Conservation (phyloP, 2,329 filamentous ascomycete genomes). For the Neofusicoccum cordaticola region DNA sequence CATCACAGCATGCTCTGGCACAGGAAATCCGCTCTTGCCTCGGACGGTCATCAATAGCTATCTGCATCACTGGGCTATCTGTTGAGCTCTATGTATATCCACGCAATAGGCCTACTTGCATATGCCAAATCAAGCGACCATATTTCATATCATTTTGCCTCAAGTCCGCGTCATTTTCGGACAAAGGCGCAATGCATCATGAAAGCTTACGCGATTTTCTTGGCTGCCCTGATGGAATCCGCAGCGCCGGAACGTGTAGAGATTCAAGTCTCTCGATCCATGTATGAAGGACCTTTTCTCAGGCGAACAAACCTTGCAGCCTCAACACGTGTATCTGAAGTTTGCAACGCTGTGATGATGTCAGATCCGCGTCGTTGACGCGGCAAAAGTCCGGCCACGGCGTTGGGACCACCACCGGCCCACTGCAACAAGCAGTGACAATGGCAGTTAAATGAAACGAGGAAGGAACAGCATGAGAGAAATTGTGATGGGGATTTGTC, state of each 20-base stretch:
- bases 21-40: neutral
- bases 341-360: conserved; percentile 4
- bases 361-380: neutral
- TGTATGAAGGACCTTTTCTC: neutral
- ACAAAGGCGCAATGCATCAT: neutral
- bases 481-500: neutral
- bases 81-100: neutral
- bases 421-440: neutral
- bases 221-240: neutral
- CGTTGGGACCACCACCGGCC: neutral
- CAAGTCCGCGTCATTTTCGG: neutral
- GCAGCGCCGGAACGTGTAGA: neutral
- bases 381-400: neutral
- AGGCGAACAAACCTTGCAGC: neutral
- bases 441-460: neutral
- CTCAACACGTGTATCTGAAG: neutral
- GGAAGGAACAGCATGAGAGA: neutral
- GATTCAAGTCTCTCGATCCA: neutral
- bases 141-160: neutral
- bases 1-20: neutral
- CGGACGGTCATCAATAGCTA: neutral
- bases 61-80: neutral
- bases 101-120: neutral
- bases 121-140: neutral
- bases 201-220: neutral